Evolutionary conservation across 148 eudicot species (phyloP).

Genomic region (Nyssa sinensis): DNA sequence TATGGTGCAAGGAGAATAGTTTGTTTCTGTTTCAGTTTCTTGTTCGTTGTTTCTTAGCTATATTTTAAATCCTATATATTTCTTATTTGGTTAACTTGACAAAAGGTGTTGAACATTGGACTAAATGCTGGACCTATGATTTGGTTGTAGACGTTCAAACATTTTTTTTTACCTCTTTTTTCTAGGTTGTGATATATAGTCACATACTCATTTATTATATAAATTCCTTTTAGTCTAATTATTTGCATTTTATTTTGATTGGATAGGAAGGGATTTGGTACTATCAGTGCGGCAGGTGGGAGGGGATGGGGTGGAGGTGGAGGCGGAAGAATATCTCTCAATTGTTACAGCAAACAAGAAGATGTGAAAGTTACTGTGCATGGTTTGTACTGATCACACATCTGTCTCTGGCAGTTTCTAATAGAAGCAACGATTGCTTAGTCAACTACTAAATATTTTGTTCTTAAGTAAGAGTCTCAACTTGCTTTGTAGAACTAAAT

Average conservation of each 20-base stretch:
- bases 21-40: not conserved
- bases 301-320: constrained; percentile 92
- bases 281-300: constrained; percentile 85
- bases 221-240: not conserved
- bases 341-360: constrained; percentile 74
- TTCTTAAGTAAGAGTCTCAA: not conserved
- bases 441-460: not conserved
- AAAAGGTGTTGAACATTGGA: not conserved
- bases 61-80: not conserved
- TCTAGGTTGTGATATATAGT: no score
- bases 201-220: not conserved
- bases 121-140: not conserved
- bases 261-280: constrained; percentile 73
- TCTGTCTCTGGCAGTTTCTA: constrained; percentile 3
- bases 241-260: constrained; percentile 9
- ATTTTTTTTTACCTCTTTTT: no score
- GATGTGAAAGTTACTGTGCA: constrained; percentile 65
- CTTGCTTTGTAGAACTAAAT: not conserved
- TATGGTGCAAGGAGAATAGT: no score
- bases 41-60: not conserved
- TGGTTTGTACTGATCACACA: constrained; percentile 57
- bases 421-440: constrained; percentile 10
- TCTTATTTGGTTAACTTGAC: not conserved
- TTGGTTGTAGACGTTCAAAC: not conserved
- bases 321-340: constrained; percentile 75